phyloP scores from a whole-genome alignment of 2,329 filamentous ascomycete species.

The Colletotrichum zoysiae region DNA sequence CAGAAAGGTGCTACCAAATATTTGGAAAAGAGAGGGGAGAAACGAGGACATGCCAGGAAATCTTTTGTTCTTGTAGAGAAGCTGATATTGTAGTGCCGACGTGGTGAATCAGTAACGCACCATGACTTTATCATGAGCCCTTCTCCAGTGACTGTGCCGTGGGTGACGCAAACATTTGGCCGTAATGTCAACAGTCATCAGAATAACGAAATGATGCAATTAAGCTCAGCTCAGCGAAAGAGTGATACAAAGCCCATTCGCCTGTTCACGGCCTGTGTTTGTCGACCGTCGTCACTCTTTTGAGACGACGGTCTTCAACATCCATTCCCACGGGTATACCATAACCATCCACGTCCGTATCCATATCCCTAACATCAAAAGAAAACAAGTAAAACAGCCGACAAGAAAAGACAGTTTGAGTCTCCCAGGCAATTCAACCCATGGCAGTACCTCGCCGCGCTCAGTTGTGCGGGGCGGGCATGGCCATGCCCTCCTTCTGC shows the following conservation, averaged over 20 bases:
- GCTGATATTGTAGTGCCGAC: not conserved
- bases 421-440: not conserved
- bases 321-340: constrained; percentile 31
- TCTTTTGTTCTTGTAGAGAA: not conserved
- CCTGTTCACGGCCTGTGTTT: not conserved
- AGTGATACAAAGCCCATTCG: not conserved
- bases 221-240: not conserved
- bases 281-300: not conserved
- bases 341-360: constrained; percentile 7
- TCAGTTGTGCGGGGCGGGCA: constrained; percentile 45
- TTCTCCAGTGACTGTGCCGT: not conserved
- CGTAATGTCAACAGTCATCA: too few species aligned
- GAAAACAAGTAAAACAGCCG: not conserved
- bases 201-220: too few species aligned
- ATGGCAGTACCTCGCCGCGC: not conserved
- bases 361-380: constrained; percentile 2
- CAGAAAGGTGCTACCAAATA: too few species aligned
- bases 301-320: not conserved
- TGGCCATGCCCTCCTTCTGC: constrained; percentile 54
- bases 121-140: not conserved
- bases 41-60: too few species aligned
- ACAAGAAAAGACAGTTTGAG: not conserved
- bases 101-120: not conserved
- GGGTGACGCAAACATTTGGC: too few species aligned
- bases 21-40: not conserved